A percentile compares a stretch with the other conserved stretches of the same genome.
phyloP scores from a whole-genome alignment of 495 filamentous ascomycete genomes.

The Aspergillus nidulans region DNA sequence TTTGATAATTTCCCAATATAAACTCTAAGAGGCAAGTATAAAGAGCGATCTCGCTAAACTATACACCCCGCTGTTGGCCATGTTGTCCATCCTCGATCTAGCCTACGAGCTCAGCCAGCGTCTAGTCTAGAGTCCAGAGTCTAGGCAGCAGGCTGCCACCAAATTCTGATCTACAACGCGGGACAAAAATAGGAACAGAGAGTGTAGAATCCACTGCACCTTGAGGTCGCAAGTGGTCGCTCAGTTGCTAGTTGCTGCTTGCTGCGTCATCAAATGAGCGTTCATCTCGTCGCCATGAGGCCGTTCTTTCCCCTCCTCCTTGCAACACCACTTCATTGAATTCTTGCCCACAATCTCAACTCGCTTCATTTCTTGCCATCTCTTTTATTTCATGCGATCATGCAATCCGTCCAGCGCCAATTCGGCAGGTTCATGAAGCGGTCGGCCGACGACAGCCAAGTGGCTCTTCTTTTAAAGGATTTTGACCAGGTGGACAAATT shows the following conservation, averaged over 20 bases:
- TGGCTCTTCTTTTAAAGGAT: slow-evolving; percentile 71
- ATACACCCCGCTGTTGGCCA: no score
- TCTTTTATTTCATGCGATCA: slow-evolving; percentile 28
- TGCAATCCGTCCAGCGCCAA: slow-evolving; percentile 76
- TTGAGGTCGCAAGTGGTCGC: neutral
- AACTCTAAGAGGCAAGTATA: no score
- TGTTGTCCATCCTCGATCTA: no score
- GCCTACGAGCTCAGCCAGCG: no score
- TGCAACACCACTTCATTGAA: neutral
- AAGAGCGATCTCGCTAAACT: no score
- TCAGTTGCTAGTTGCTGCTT: slow-evolving; percentile 5
- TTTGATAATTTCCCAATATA: neutral
- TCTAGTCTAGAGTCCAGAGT: no score
- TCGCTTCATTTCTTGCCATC: neutral
- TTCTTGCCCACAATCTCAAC: neutral
- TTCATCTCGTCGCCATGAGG: slow-evolving; percentile 1
- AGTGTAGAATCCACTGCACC: neutral
- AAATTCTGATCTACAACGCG: neutral
- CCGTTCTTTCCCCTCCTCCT: slow-evolving; percentile 5
- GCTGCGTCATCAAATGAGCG: slow-evolving; percentile 21
- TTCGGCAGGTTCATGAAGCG: slow-evolving; percentile 69
- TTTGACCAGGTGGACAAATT: slow-evolving; percentile 82
- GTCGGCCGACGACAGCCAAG: slow-evolving; percentile 72
- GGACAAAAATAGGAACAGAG: neutral
- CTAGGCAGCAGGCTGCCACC: neutral